Percentiles rank a stretch among this genome's conserved stretches.
Evolutionary conservation across 371 early-diverging fungal species (phyloP).

Genomic region (Mucor mucedo): DNA sequence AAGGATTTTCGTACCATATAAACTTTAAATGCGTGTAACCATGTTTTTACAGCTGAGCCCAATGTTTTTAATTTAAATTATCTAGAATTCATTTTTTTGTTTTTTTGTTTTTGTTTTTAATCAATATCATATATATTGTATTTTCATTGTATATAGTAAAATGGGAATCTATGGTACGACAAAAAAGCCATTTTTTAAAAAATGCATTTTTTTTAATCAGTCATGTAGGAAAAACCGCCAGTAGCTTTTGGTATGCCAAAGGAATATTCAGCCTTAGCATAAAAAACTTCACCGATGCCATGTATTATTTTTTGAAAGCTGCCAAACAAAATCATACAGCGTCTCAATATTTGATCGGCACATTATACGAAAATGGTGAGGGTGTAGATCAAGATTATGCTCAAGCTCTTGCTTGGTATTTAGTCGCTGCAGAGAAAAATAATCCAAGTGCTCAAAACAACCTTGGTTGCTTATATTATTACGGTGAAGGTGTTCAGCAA

Average conservation of each 20-base stretch:
- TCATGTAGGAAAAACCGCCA: not conserved
- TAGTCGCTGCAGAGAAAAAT: no score
- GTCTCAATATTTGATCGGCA: not conserved
- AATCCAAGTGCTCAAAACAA: no score
- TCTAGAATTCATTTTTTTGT: no score
- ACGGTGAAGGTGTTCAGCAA: not conserved
- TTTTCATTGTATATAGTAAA: not conserved
- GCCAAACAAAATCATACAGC: not conserved
- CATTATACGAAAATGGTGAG: not conserved
- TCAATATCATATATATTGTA: no score
- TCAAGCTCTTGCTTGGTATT: not conserved
- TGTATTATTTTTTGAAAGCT: not conserved
- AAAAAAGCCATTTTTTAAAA: not conserved
- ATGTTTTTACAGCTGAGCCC: no score
- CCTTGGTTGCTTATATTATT: no score
- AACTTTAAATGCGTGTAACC: no score
- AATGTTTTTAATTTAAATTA: no score
- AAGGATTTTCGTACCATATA: no score
- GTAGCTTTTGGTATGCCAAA: not conserved
- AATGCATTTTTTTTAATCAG: not conserved
- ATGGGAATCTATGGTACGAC: not conserved
- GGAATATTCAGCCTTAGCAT: not conserved
- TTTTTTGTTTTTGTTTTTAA: no score
- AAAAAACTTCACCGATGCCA: not conserved
- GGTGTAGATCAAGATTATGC: not conserved